Evolutionary conservation across 805 yeast genomes (phyloP).

Genomic region (Barnettozyma sp.): DNA sequence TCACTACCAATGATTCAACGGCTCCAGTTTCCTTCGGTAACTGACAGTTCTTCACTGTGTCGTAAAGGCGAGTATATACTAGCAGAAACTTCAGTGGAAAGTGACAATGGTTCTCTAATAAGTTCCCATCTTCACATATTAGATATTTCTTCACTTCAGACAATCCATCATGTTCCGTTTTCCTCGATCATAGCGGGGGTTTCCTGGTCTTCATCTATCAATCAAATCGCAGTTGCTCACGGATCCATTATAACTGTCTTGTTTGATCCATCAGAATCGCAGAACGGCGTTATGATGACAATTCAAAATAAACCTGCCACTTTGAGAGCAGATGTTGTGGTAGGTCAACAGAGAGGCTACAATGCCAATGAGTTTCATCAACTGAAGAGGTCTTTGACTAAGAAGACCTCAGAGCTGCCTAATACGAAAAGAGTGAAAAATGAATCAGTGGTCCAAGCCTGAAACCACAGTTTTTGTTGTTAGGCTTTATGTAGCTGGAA

Average conservation of each 20-base stretch:
- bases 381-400: conserved; percentile 12
- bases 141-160: conserved; percentile 19
- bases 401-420: conserved; percentile 1
- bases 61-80: conserved; percentile 5
- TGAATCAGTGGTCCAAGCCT: too few species aligned
- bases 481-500: too few species aligned
- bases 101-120: too few species aligned
- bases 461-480: too few species aligned
- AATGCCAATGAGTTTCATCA: conserved; percentile 18
- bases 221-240: conserved; percentile 24
- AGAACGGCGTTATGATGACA: conserved; percentile 16
- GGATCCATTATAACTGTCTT: conserved; percentile 5
- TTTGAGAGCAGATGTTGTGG: conserved; percentile 11
- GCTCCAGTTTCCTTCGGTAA: conserved; percentile 7
- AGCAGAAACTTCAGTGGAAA: conserved; percentile 1
- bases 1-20: conserved; percentile 15
- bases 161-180: conserved; percentile 8
- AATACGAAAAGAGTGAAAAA: conserved; percentile 2
- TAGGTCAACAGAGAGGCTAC: conserved; percentile 10
- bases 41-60: conserved; percentile 1
- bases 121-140: conserved; percentile 16
- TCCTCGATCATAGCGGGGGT: conserved; percentile 12
- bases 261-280: conserved; percentile 19
- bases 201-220: conserved; percentile 18
- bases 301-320: conserved; percentile 16